These are phyloP conservation scores for Gossypium davidsonii DNA, from an alignment of 441 rosid genomes.

Conservation along the genomic window DNA sequence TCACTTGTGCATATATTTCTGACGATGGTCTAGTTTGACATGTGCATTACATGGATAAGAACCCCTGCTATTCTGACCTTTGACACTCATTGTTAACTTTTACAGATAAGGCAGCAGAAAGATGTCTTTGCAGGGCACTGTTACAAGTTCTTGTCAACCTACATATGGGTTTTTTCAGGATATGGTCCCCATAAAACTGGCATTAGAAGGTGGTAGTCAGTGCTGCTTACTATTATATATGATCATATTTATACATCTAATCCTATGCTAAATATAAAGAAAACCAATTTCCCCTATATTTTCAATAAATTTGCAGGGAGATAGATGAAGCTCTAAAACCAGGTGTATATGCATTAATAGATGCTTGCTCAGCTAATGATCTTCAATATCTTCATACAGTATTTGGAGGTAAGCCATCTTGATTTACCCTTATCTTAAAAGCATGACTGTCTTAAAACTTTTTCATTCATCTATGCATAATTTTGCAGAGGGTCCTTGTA, in stretches of 20 bases:
- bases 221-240: neutral
- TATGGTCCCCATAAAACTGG: conserved; percentile 13
- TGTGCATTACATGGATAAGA: neutral
- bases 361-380: conserved; percentile 70
- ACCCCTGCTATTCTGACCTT: conserved; percentile 8
- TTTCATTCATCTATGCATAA: conserved; percentile 13
- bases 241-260: neutral
- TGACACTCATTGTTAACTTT: conserved; percentile 17
- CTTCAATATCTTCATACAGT: conserved; percentile 24
- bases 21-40: neutral
- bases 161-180: conserved; percentile 76
- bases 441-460: conserved; percentile 6
- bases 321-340: conserved; percentile 77
- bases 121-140: conserved; percentile 64
- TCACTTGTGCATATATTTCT: neutral
- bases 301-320: conserved; percentile 49
- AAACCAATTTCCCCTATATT: neutral
- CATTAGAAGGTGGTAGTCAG: conserved; percentile 5
- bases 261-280: conserved; percentile 3
- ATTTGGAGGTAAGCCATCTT: conserved; percentile 62
- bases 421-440: neutral
- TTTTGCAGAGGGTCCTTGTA: conserved; percentile 87
- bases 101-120: conserved; percentile 85
- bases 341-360: conserved; percentile 82
- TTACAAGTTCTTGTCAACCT: conserved; percentile 68